A percentile compares a stretch with the other conserved stretches of the same genome.
These are phyloP conservation scores for Ceratocystis harringtonii DNA, from an alignment of 2,329 filamentous ascomycete genomes.

Conservation along the genomic window DNA sequence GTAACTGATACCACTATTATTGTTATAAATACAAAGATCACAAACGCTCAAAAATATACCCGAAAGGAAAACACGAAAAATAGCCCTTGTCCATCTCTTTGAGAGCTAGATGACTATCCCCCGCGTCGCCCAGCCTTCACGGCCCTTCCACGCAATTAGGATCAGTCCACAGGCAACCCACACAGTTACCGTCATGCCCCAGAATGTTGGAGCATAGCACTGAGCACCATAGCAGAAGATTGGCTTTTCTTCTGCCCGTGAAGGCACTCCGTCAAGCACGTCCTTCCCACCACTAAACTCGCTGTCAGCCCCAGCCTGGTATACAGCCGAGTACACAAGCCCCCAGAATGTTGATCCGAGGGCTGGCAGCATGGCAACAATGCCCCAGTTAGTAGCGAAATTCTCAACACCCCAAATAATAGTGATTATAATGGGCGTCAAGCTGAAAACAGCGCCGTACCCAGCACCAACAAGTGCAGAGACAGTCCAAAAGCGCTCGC, in stretches of 20 bases:
- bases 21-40: background rate
- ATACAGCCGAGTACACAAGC: conserved; percentile 68
- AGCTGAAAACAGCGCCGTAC: conserved; percentile 80
- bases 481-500: conserved; percentile 70
- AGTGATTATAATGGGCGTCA: conserved; percentile 84
- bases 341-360: conserved; percentile 82
- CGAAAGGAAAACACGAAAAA: background rate
- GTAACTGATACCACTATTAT: background rate
- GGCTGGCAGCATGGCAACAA: conserved; percentile 83
- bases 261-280: background rate
- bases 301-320: conserved; percentile 49
- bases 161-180: conserved; percentile 62
- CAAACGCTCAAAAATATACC: background rate
- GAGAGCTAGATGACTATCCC: conserved; percentile 47
- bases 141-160: conserved; percentile 68
- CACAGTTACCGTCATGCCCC: conserved; percentile 70
- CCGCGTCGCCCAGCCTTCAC: conserved; percentile 57
- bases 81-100: background rate
- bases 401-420: conserved; percentile 98
- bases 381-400: conserved; percentile 95
- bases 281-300: conserved; percentile 21
- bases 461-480: conserved; percentile 75
- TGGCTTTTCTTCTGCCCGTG: conserved; percentile 27
- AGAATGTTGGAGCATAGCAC: conserved; percentile 73
- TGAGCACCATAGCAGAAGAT: conserved; percentile 63